Percentiles rank a stretch among this genome's conserved stretches.
phyloP scores from a whole-genome alignment of 768 basidiomycete genomes.

The Baorangia bicolor region DNA sequence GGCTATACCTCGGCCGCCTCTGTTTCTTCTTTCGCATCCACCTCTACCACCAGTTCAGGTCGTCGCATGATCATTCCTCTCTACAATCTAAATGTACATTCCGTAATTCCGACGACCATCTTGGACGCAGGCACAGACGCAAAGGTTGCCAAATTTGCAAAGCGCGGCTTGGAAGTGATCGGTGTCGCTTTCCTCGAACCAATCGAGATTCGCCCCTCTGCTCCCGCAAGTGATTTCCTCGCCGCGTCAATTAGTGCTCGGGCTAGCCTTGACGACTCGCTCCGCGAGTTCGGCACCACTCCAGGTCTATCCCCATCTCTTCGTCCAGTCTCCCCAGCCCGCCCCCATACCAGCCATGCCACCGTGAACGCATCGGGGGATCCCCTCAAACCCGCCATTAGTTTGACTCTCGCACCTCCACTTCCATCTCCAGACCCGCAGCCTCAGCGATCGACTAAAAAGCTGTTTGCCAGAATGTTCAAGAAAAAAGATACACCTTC shows the following conservation, averaged over 20 bases:
- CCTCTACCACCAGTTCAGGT: conserved; percentile 43
- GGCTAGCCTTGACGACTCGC: conserved; percentile 29
- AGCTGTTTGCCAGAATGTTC: conserved; percentile 70
- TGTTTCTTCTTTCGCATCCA: conserved; percentile 40
- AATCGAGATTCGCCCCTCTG: conserved; percentile 61
- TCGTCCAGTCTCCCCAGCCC: conserved; percentile 12
- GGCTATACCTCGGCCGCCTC: conserved; percentile 47
- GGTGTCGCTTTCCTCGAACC: conserved; percentile 79
- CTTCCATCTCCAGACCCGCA: conserved; percentile 13
- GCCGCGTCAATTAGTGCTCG: conserved; percentile 22
- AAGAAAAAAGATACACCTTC: conserved; percentile 45
- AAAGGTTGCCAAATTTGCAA: conserved; percentile 75
- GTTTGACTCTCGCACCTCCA: conserved; percentile 16
- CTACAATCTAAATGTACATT: conserved; percentile 86
- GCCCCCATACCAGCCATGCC: conserved; percentile 2
- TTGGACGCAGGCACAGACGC: conserved; percentile 88
- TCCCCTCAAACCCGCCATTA: conserved; percentile 10
- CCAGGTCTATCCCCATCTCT: neutral
- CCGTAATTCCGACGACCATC: conserved; percentile 82
- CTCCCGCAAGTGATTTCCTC: conserved; percentile 9
- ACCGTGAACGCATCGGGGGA: neutral
- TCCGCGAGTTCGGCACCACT: conserved; percentile 22
- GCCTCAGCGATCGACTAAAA: conserved; percentile 48
- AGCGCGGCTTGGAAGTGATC: conserved; percentile 73
- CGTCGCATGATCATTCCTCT: conserved; percentile 82